Percentiles rank a stretch among this genome's conserved stretches.
Evolutionary conservation across 2,329 filamentous ascomycete species (phyloP).

Genomic region (Seiridium cupressi): DNA sequence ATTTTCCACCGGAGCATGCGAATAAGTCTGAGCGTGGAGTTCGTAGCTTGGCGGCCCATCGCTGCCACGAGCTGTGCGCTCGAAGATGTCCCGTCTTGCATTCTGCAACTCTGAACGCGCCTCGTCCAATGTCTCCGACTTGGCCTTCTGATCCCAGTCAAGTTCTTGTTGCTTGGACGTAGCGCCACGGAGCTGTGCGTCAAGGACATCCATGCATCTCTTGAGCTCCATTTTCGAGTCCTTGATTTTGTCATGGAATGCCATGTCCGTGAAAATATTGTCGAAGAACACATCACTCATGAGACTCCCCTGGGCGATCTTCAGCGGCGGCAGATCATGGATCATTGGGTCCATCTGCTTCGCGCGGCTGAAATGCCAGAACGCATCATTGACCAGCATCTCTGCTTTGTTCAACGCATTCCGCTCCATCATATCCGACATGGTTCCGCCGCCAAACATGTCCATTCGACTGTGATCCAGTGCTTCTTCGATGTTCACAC

Average conservation of each 20-base stretch:
- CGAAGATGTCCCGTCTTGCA: constrained; percentile 42
- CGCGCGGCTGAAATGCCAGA: constrained; percentile 38
- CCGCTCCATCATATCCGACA: constrained; percentile 52
- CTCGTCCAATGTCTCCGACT: constrained; percentile 28
- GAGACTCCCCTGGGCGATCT: constrained; percentile 42
- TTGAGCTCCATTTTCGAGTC: constrained; percentile 35
- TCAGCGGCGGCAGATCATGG: constrained; percentile 34
- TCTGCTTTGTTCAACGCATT: constrained; percentile 48
- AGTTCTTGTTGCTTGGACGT: constrained; percentile 20
- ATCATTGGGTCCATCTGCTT: constrained; percentile 36
- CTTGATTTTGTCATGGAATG: constrained; percentile 51
- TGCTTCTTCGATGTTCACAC: constrained; percentile 39
- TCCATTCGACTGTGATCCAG: constrained; percentile 40
- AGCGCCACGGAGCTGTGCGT: constrained; percentile 23
- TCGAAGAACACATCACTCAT: constrained; percentile 54
- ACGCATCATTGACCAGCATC: constrained; percentile 36
- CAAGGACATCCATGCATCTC: constrained; percentile 29
- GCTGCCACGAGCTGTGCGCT: constrained; percentile 8
- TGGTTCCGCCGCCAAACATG: constrained; percentile 47
- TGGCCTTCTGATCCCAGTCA: constrained; percentile 27
- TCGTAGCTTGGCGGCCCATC: background rate
- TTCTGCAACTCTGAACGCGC: constrained; percentile 40
- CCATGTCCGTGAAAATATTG: constrained; percentile 51
- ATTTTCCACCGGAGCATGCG: no score
- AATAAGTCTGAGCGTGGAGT: background rate